These are phyloP conservation scores for Epithemia pelagica DNA, from an alignment of 108 stramenopile species.

Conservation along the genomic window DNA sequence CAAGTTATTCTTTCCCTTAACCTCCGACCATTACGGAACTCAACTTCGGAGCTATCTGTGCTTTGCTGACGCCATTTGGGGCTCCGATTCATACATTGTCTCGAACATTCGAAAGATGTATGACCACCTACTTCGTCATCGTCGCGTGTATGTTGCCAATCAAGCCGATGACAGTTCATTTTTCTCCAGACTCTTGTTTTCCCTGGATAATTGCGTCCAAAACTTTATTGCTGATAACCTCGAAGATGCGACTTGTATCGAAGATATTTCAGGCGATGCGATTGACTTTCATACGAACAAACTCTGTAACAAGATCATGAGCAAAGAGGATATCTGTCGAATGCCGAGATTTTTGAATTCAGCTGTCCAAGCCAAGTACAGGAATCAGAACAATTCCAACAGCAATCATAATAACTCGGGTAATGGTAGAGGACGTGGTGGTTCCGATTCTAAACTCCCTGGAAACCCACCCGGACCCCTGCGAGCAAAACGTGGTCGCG, in stretches of 20 bases:
- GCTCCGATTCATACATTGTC: neutral
- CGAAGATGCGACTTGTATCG: neutral
- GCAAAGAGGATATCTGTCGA: neutral
- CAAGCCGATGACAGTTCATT: neutral
- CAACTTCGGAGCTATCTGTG: neutral
- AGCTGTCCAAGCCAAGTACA: no score
- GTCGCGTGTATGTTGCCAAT: neutral
- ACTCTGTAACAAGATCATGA: neutral
- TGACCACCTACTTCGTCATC: neutral
- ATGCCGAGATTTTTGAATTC: neutral
- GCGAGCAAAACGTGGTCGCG: neutral
- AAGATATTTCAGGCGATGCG: neutral
- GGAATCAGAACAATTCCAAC: no score
- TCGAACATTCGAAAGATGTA: neutral
- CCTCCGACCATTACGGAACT: neutral
- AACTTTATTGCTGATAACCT: neutral
- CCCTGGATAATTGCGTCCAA: neutral
- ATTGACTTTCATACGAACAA: neutral
- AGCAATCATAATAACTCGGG: no score
- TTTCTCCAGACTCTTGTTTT: neutral
- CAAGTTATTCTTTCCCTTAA: neutral
- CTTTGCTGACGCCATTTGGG: neutral
- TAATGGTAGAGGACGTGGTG: neutral
- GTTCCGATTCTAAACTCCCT: no score
- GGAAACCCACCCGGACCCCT: no score